These are phyloP conservation scores for Trichosporon sp. DNA, from an alignment of 1,284 basidiomycete genomes.

Conservation along the genomic window DNA sequence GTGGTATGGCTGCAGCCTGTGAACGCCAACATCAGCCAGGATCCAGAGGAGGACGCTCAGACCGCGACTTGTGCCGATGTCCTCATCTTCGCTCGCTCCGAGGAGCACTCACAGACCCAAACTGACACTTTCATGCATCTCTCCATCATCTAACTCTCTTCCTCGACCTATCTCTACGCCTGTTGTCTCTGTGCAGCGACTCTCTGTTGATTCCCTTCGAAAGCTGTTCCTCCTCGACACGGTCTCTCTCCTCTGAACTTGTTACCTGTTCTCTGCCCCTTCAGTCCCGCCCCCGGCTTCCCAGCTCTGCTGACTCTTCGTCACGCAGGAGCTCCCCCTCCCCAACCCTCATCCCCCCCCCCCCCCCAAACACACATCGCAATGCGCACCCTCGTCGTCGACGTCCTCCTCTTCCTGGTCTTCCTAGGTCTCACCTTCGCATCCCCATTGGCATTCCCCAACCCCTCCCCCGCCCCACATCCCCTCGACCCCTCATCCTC, in stretches of 20 bases:
- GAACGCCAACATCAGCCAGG: background rate
- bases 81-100: no score
- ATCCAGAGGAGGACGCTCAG: background rate
- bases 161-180: no score
- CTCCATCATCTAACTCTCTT: background rate
- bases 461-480: background rate
- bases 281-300: no score
- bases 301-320: background rate
- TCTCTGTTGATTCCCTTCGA: no score
- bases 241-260: no score
- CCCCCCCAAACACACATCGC: background rate
- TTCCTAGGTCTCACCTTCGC: background rate
- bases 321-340: no score
- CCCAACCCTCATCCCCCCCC: no score
- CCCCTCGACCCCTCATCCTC: background rate
- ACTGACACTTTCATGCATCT: background rate
- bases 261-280: no score
- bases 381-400: background rate
- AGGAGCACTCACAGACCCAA: no score
- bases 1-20: no score
- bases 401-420: background rate
- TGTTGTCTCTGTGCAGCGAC: no score
- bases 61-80: constrained; percentile 7
- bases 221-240: no score
- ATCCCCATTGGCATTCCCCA: background rate